Conservation (phyloP, 2,329 filamentous ascomycete species). For the Penicillium corylophilum region DNA sequence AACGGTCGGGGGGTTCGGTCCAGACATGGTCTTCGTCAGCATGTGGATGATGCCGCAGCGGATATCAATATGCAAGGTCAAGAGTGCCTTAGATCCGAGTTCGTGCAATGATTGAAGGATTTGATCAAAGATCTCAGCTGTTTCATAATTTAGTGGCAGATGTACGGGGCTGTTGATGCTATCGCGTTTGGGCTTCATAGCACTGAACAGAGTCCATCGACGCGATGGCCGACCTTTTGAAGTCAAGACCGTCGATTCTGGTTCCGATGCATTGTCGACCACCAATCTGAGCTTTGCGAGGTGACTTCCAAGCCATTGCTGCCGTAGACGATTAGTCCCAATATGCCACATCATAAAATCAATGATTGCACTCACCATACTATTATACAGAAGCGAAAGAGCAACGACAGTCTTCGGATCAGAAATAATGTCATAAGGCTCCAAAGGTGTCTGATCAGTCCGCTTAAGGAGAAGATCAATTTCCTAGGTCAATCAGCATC, state of each 20-base stretch:
- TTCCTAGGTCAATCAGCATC: constrained; percentile 44
- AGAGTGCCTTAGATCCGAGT: constrained; percentile 73
- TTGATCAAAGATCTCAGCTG: constrained; percentile 81
- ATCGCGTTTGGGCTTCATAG: constrained; percentile 58
- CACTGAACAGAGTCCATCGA: constrained; percentile 79
- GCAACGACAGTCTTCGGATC: constrained; percentile 83
- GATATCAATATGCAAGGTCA: constrained; percentile 86
- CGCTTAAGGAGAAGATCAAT: constrained; percentile 53
- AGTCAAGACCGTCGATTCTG: constrained; percentile 45
- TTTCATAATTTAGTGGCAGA: constrained; percentile 83
- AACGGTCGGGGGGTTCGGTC: constrained; percentile 47
- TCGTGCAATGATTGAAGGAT: constrained; percentile 81
- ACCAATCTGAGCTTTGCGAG: constrained; percentile 79
- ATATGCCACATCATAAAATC: not conserved
- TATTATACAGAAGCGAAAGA: constrained; percentile 87
- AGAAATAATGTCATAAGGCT: constrained; percentile 79
- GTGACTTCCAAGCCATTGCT: constrained; percentile 87
- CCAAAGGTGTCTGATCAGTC: constrained; percentile 61
- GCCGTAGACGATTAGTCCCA: constrained; percentile 10
- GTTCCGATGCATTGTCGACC: constrained; percentile 63
- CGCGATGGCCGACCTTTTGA: constrained; percentile 57
- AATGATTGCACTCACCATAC: constrained; percentile 60
- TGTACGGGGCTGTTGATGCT: constrained; percentile 64
- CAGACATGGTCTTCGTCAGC: constrained; percentile 63
- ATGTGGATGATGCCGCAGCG: constrained; percentile 83